Conservation (phyloP, 2,329 filamentous ascomycete genomes). For the Bertia moriformis region DNA sequence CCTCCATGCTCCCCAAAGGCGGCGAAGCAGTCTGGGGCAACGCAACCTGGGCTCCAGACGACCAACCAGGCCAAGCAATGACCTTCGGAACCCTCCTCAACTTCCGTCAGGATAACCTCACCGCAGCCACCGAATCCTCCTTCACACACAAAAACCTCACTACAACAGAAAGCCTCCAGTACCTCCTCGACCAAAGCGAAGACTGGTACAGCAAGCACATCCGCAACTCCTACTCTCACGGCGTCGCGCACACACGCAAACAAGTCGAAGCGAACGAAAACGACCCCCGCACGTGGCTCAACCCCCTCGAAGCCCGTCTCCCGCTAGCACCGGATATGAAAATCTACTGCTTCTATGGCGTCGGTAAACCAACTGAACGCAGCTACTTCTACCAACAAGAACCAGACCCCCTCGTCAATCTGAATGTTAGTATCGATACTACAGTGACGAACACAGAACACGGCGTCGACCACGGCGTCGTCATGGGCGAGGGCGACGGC, state of each 20-base stretch:
- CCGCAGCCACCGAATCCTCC: slow-evolving; percentile 51
- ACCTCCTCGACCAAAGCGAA: slow-evolving; percentile 65
- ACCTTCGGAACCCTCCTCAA: slow-evolving; percentile 74
- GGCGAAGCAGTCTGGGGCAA: slow-evolving; percentile 94
- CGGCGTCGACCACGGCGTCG: slow-evolving; percentile 70
- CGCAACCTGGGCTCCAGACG: slow-evolving; percentile 73
- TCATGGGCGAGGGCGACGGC: slow-evolving; percentile 89
- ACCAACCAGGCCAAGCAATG: slow-evolving; percentile 55
- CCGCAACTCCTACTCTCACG: slow-evolving; percentile 67
- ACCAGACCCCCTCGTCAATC: slow-evolving; percentile 50
- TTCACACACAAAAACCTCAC: slow-evolving; percentile 64
- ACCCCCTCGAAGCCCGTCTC: slow-evolving; percentile 77
- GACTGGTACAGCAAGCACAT: slow-evolving; percentile 72
- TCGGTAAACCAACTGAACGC: slow-evolving; percentile 85
- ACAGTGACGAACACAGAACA: slow-evolving; percentile 32
- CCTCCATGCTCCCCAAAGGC: slow-evolving; percentile 89
- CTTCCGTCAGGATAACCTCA: slow-evolving; percentile 64
- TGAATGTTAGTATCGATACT: slow-evolving; percentile 65
- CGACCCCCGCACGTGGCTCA: slow-evolving; percentile 78
- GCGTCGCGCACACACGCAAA: slow-evolving; percentile 63
- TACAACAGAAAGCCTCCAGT: slow-evolving; percentile 60
- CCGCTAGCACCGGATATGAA: slow-evolving; percentile 80
- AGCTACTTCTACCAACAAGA: slow-evolving; percentile 73
- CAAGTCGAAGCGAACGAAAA: slow-evolving; percentile 73
- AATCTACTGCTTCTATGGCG: slow-evolving; percentile 93